These are phyloP conservation scores for Eutypa lata DNA, from an alignment of 2,329 filamentous ascomycete genomes.

Conservation along the genomic window DNA sequence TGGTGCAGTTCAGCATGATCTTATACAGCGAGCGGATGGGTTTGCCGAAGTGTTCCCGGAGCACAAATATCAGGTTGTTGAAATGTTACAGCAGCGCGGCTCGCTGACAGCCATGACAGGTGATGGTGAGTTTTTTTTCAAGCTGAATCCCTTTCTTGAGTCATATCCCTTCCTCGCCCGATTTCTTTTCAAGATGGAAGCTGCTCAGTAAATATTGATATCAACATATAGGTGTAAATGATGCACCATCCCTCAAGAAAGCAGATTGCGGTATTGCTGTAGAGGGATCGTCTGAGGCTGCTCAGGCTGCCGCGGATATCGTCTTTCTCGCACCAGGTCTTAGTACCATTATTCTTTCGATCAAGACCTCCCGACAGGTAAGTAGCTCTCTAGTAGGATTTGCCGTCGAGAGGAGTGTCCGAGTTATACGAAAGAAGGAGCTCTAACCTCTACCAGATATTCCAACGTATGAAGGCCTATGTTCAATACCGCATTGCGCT, in stretches of 20 bases:
- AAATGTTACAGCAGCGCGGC: constrained; percentile 72
- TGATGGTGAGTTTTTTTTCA: constrained; percentile 48
- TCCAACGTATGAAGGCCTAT: constrained; percentile 76
- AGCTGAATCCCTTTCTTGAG: too few relatives aligned
- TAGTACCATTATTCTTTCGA: constrained; percentile 67
- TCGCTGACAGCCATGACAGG: constrained; percentile 74
- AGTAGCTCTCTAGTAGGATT: not conserved
- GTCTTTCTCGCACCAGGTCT: constrained; percentile 73
- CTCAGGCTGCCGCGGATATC: constrained; percentile 70
- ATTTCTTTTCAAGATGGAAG: not conserved
- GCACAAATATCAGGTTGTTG: constrained; percentile 74
- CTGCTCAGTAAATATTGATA: not conserved
- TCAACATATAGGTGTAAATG: constrained; percentile 55
- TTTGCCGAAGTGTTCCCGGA: constrained; percentile 74
- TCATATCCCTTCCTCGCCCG: too few relatives aligned
- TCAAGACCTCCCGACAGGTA: constrained; percentile 64
- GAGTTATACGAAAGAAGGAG: too few relatives aligned
- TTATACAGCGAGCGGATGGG: constrained; percentile 71
- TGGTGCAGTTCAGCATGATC: constrained; percentile 70
- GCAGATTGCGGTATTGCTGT: constrained; percentile 73
- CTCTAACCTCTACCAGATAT: constrained; percentile 48
- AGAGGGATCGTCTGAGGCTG: constrained; percentile 69
- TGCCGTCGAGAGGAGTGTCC: too few relatives aligned
- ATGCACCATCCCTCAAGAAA: constrained; percentile 71
- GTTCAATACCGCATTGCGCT: constrained; percentile 76